Percentiles rank a stretch among this genome's conserved stretches.
Conservation (phyloP, 176 grass and related monocot genomes). For the Avena eriantha region DNA sequence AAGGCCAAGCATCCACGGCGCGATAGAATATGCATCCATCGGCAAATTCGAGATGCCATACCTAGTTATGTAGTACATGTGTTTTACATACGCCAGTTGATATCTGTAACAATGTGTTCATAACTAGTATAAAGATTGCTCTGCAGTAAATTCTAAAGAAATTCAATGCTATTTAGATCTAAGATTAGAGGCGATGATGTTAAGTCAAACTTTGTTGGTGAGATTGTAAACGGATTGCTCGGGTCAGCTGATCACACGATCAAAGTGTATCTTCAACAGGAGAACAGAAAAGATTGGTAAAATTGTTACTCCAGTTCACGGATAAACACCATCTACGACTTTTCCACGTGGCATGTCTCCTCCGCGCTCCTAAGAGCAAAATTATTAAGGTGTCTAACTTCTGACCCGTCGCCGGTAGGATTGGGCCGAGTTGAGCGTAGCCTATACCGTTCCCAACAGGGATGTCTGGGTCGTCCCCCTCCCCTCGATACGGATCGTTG, state of each 20-base stretch:
- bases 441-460: no score
- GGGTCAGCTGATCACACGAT: background rate
- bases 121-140: background rate
- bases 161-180: background rate
- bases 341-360: no score
- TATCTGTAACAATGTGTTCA: background rate
- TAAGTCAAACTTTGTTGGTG: background rate
- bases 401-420: no score
- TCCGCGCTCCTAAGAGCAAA: no score
- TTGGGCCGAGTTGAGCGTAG: no score
- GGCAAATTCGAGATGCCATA: background rate
- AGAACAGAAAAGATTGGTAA: no score
- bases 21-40: conserved; percentile 25
- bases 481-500: no score
- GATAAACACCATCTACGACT: no score
- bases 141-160: background rate
- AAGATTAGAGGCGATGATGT: background rate
- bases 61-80: background rate
- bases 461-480: no score
- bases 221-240: background rate
- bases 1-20: conserved; percentile 18
- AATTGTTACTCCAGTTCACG: no score
- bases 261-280: background rate
- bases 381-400: no score
- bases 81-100: background rate